phyloP scores from a whole-genome alignment of 495 filamentous ascomycete genomes.

The Chaetomidium leptoderma region DNA sequence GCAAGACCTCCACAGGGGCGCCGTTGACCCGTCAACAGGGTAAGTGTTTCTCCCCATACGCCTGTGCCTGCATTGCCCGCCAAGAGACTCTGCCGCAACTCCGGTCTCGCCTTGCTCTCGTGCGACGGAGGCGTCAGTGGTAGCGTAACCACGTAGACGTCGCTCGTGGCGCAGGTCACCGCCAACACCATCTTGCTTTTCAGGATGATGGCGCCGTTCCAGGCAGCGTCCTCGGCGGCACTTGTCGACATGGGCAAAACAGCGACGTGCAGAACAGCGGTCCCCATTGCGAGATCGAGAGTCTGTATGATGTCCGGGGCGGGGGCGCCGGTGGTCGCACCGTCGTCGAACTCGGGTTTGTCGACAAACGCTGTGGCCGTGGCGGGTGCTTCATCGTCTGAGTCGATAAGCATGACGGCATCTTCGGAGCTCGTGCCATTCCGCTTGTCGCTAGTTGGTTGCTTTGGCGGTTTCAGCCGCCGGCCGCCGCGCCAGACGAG shows the following conservation, averaged over 20 bases:
- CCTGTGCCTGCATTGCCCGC: conserved; percentile 48
- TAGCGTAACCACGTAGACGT: conserved; percentile 64
- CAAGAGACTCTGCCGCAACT: conserved; percentile 43
- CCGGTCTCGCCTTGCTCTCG: conserved; percentile 46
- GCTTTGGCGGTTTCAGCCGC: conserved; percentile 49
- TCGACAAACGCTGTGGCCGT: conserved; percentile 33
- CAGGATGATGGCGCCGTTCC: conserved; percentile 57
- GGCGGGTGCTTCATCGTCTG: conserved; percentile 61
- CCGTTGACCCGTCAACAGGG: conserved; percentile 55
- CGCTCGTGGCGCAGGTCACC: conserved; percentile 64
- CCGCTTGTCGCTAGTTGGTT: conserved; percentile 34
- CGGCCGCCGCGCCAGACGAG: conserved; percentile 78
- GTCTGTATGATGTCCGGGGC: conserved; percentile 56
- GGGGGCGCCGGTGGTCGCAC: conserved; percentile 35
- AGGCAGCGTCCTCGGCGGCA: conserved; percentile 44
- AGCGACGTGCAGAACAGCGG: conserved; percentile 56
- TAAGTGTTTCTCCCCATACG: conserved; percentile 58
- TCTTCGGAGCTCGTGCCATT: conserved; percentile 48
- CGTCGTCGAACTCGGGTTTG: conserved; percentile 49
- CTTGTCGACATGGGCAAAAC: conserved; percentile 51
- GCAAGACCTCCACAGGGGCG: conserved; percentile 61
- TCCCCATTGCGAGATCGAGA: conserved; percentile 64
- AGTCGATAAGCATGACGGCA: conserved; percentile 72
- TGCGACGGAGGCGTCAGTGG: conserved; percentile 71
- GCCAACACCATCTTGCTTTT: conserved; percentile 64